Base-by-base conservation (phyloP, 2,329 filamentous ascomycete genomes). In the Hypoxylon sp. region DNA sequence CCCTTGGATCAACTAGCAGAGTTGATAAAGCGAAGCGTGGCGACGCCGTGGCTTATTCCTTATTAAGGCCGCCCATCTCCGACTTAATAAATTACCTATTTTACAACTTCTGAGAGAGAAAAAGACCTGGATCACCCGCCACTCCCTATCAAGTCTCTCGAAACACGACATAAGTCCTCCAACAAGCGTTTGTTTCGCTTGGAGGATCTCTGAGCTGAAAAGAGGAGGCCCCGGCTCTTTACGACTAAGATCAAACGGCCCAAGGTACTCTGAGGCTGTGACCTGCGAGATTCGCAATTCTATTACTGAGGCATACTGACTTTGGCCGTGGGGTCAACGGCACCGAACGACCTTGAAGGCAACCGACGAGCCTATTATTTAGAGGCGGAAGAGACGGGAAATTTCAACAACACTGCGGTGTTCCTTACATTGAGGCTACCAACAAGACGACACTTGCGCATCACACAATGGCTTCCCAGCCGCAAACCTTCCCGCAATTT, bases 401-500 rank as follows among this genome's bases (percentile, higher is more conserved):
- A 17, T 54, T 22, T 47, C 28, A 13, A 39, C 44, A 39, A 26
- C 39, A 30, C 20, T 44, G 22, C 13, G 6, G 41, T 30, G 26
- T 57, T 57, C 26, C 6, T 41, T 13, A 60, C 28, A 34, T 34
- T 13, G 37, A 44, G 39, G 37, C 53, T 26, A 37, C 44, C 30
- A 55, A 28, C 30, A 15, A 58, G 30, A 60, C 46, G 22, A 44
- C 26, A 47, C 34, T 13, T 6, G 41, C 26, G 39, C 34, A 59
- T 58, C 30, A 39, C n/a, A 62, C 47, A 46, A 68, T 68, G 65
- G 65, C 47, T 24, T 46, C 46, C 20, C 62, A 59, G 26, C 46
- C 62, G 50, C 34, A 26, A 4, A 62, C 43, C 22, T 75, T 75
- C 52, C 72, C 69, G 13, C 70, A 71, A 60, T 76, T 76, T 56